A percentile compares a stretch with the other conserved stretches of the same genome.
These are phyloP conservation scores for Raphanus raphanistrum DNA, from an alignment of 345 rosid genomes.

Conservation along the genomic window DNA sequence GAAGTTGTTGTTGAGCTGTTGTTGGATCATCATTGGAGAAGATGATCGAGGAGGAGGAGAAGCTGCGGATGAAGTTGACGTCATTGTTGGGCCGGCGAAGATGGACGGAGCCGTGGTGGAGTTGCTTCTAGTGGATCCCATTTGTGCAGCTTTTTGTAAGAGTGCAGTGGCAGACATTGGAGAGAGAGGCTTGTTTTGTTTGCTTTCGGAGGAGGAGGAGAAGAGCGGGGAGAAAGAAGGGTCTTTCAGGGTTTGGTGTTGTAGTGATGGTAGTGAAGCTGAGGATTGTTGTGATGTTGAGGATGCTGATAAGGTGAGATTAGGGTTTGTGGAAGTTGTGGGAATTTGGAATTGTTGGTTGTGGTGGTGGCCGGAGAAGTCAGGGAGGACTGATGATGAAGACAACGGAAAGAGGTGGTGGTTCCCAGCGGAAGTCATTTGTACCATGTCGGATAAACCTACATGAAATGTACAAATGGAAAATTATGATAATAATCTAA, in stretches of 20 bases:
- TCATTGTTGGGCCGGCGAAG: slow-evolving; percentile 43
- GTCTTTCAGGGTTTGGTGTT: slow-evolving; percentile 37
- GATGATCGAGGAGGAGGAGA: slow-evolving; percentile 37
- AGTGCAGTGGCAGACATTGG: slow-evolving; percentile 95
- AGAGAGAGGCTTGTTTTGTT: slow-evolving; percentile 45
- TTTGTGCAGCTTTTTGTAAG: slow-evolving; percentile 90
- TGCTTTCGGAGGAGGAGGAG: slow-evolving; percentile 43
- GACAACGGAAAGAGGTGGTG: slow-evolving; percentile 51
- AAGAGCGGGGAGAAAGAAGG: slow-evolving; percentile 38
- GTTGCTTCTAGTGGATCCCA: slow-evolving; percentile 86
- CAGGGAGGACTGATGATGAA: slow-evolving; percentile 43
- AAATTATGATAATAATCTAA: not conserved
- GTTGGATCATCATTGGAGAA: slow-evolving; percentile 40
- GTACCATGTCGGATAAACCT: slow-evolving; percentile 64
- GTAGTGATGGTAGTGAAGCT: slow-evolving; percentile 24
- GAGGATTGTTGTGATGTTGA: slow-evolving; percentile 35
- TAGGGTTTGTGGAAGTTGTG: slow-evolving; percentile 43
- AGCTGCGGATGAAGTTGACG: slow-evolving; percentile 51
- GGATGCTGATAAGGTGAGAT: slow-evolving; percentile 53
- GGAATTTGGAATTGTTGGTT: slow-evolving; percentile 42
- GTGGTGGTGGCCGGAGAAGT: slow-evolving; percentile 44
- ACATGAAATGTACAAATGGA: not conserved
- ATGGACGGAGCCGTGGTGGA: slow-evolving; percentile 45
- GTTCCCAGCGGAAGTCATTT: slow-evolving; percentile 48
- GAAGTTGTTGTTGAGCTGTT: slow-evolving; percentile 37